phyloP scores from a whole-genome alignment of 495 filamentous ascomycete genomes.

The Neurospora sp. region DNA sequence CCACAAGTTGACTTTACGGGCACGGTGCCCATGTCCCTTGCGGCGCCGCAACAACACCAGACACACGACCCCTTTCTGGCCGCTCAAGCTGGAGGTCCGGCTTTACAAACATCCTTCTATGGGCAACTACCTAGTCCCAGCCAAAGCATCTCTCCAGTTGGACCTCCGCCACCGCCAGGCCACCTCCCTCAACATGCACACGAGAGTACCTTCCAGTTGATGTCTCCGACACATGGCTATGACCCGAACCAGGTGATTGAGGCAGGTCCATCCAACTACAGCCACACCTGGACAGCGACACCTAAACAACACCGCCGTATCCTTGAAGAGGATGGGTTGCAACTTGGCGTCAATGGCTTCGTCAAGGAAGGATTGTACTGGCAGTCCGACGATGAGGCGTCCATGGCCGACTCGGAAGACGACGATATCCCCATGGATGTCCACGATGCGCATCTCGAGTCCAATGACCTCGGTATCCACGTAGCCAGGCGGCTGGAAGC shows the following conservation, averaged over 20 bases:
- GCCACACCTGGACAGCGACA: neutral
- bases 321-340: neutral
- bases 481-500: conserved; percentile 24
- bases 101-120: neutral
- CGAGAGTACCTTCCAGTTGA: neutral
- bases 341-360: neutral
- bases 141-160: neutral
- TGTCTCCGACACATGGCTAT: neutral
- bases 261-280: neutral
- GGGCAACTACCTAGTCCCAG: neutral
- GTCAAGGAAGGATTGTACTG: conserved; percentile 28
- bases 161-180: neutral
- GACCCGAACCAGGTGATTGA: neutral
- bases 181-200: neutral
- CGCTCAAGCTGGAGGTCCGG: neutral
- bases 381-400: conserved; percentile 58
- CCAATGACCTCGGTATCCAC: conserved; percentile 31
- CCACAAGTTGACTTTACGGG: conserved; percentile 24
- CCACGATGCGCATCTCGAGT: conserved; percentile 20
- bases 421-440: conserved; percentile 23
- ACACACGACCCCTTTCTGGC: conserved; percentile 1
- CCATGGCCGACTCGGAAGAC: conserved; percentile 47
- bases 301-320: neutral
- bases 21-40: conserved; percentile 6
- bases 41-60: conserved; percentile 8